Base-by-base conservation (phyloP, 208 protist genomes). In the Trypanosoma brucei region DNA sequence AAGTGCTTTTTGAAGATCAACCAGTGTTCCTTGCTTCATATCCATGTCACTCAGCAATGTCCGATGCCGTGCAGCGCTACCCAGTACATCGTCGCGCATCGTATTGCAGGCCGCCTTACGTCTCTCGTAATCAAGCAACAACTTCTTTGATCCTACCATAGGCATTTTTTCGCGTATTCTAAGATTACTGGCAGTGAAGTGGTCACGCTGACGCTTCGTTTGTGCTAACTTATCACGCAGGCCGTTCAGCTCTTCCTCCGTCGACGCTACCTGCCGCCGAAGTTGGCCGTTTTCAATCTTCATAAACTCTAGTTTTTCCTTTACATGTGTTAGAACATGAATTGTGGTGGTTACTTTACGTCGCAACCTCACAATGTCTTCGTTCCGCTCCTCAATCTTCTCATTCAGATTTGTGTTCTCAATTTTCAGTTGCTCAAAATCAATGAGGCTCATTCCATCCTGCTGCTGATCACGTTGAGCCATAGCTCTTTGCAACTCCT, bases 371-470 rank as follows among this genome's bases (percentile, higher is more conserved):
- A 97, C 82, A 30, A 99, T 76, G 68, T 98, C 98, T 64, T 99
- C 97, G 70, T 97, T 98, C 40, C 97, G 85, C 84, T 99, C 98
- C 68, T 99, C 97, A 64, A 99, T 98, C 75, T 99, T 99, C 65
- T 99, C 98, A 66, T 96, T 98, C 3, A 99, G 88, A 54, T 96
- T 98, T 9, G 97, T 97, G 72, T 99, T 99, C 68, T 99, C 98
- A 52, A 99, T 99, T 70, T 99, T 99, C 8, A 99, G 84, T 83
- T 99, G 98, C 78, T 99, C 98, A 81, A 98, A 99, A 81, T 99
- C 98, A 62, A 99, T 99, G 6, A 98, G 79, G 59, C 98, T 97
- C 72, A 99, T 94, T 57, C 88, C 91, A 36, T 96, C 86, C 49
- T 88, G 82, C 44, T 94, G 79, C 40, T 84, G 64, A 45, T 96